These are phyloP conservation scores for Salvia rosmarinus DNA, from an alignment of 257 asterid species.

Conservation along the genomic window DNA sequence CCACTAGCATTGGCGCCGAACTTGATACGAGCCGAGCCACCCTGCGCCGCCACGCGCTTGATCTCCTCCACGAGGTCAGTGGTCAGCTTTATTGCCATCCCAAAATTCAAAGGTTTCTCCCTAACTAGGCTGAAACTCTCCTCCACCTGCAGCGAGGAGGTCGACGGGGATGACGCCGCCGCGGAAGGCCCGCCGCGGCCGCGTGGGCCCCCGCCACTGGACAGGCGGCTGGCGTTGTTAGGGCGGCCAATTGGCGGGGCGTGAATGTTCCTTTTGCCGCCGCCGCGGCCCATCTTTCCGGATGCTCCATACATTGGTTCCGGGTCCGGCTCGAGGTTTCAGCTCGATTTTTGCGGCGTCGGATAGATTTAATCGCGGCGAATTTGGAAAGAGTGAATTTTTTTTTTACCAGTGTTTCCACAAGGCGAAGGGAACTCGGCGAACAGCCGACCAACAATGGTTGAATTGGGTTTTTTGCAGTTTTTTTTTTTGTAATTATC, in stretches of 20 bases:
- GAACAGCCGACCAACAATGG: constrained; percentile 41
- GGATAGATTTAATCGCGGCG: constrained; percentile 3
- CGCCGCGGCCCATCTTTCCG: constrained; percentile 81
- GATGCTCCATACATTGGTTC: constrained; percentile 66
- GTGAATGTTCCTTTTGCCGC: constrained; percentile 64
- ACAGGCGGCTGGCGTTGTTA: constrained; percentile 53
- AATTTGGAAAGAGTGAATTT: constrained; percentile 25
- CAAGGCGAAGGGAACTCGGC: constrained; percentile 34
- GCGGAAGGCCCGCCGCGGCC: constrained; percentile 51
- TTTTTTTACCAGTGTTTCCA: constrained; percentile 34
- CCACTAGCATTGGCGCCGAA: constrained; percentile 84
- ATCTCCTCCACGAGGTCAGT: constrained; percentile 99
- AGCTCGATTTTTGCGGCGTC: constrained; percentile 20
- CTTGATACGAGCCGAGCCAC: constrained; percentile 72
- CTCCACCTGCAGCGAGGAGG: constrained; percentile 57
- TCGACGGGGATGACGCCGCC: constrained; percentile 42
- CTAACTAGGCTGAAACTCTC: constrained; percentile 79
- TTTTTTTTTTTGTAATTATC: constrained; percentile 16
- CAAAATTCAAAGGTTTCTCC: constrained; percentile 78
- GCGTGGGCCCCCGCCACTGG: constrained; percentile 62
- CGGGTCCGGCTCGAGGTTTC: constrained; percentile 33
- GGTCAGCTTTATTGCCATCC: constrained; percentile 81
- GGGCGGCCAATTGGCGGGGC: constrained; percentile 67
- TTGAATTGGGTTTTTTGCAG: constrained; percentile 40
- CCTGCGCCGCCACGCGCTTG: constrained; percentile 88